Base-by-base conservation (phyloP, 2,329 filamentous ascomycete species). In the Beauveria sp. region DNA sequence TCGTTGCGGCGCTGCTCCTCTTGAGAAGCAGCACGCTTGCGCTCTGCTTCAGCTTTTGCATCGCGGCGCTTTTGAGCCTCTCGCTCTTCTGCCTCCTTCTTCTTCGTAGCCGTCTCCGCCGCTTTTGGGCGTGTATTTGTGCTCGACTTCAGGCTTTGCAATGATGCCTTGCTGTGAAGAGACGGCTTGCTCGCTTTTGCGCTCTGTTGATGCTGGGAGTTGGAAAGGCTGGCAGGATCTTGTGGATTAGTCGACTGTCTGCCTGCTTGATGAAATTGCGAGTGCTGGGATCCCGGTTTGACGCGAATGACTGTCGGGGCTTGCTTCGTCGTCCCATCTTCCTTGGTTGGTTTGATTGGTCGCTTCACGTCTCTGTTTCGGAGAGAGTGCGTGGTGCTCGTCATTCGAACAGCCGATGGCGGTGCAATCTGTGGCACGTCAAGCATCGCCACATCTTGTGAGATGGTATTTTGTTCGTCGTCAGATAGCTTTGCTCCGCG, bases 11-110 rank as follows among this genome's bases (percentile, higher is more conserved):
- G 79, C 67, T 89, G 84, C 66, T 90, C 87, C 64, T 88, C 86
- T 66, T 88, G 86, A 20, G 77, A 73, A 6, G 83, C 85, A 53
- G 84, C 84, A 63, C 89, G 83, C 75, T 92, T 91, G 53, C 89
- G 86, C 71, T 96, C 91, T 40, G 89, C 77, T 68, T 96, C 90
- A 18, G 87, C 83, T 74, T 96, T 96, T 43, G 88, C 87, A 22
- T 96, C 90, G 9, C 88, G 87, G 69, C 91, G 93, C 55, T 88
- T 85, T 68, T 92, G 87, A 16, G 86, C 85, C 66, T 92, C 90
- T 53, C 87, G 85, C 70, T 96, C 91, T 68, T 96, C 92, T 71
- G 87, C 88, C 72, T 96, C 91, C 71, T 89, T 93, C 74, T 92
- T 93, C 69, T 87, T 88, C 45, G 90, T 89, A 2, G 88, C 90